These are phyloP conservation scores for Herpetomonas samuelpessoai DNA, from an alignment of 208 protist genomes.

Conservation along the genomic window DNA sequence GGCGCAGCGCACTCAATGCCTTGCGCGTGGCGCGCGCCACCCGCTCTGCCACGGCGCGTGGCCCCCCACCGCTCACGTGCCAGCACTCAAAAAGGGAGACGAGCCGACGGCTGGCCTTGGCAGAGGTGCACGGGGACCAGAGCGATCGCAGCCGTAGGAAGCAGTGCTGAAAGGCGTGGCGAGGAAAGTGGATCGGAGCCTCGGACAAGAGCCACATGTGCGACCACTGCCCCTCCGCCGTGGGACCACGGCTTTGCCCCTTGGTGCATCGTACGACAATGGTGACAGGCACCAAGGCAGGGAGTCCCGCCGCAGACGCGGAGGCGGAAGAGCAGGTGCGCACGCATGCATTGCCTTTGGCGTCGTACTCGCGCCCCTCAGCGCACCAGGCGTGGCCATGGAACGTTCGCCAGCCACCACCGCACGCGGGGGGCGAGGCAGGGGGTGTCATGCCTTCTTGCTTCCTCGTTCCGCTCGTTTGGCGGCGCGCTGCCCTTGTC, in stretches of 20 bases:
- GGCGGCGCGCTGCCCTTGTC: no score
- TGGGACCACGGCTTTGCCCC: no score
- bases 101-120: background rate
- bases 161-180: slow-evolving; percentile 9
- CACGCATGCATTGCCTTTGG: background rate
- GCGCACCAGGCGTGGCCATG: no score
- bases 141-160: slow-evolving; percentile 44
- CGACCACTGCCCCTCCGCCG: background rate
- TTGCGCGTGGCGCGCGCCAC: background rate
- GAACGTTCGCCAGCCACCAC: no score
- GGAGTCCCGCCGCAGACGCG: background rate
- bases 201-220: slow-evolving; percentile 27
- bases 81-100: slow-evolving; percentile 63
- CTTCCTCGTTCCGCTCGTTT: no score
- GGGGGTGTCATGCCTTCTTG: no score
- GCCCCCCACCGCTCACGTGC: slow-evolving; percentile 11
- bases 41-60: slow-evolving; percentile 2
- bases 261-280: slow-evolving; percentile 10
- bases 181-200: slow-evolving; percentile 22
- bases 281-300: slow-evolving; percentile 4
- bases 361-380: background rate
- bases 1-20: background rate
- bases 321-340: no score
- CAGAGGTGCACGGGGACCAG: slow-evolving; percentile 45
- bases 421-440: no score